phyloP scores from a whole-genome alignment of 768 basidiomycete species.

The Asterophora lycoperdoides region DNA sequence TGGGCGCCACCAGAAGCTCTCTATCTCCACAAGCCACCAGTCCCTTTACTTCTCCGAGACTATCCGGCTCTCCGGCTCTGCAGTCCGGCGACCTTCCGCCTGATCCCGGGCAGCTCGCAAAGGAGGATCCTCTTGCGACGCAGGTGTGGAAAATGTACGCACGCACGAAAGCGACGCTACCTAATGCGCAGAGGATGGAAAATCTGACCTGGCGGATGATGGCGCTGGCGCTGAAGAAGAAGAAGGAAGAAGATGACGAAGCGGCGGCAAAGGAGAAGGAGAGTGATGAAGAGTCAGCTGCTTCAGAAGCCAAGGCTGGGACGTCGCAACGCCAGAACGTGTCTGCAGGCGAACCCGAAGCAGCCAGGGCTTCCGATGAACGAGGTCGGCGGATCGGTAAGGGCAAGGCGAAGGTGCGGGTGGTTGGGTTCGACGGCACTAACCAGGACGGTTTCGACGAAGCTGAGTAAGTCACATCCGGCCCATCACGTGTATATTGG shows the following conservation, averaged over 20 bases:
- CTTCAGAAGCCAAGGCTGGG: conserved; percentile 15
- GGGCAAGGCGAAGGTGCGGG: conserved; percentile 72
- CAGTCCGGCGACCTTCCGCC: conserved; percentile 38
- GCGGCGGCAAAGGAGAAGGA: conserved; percentile 16
- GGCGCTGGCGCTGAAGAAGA: conserved; percentile 90
- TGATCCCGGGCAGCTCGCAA: conserved; percentile 65
- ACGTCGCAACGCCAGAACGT: conserved; percentile 17
- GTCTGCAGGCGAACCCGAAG: conserved; percentile 17
- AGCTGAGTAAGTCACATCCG: conserved; percentile 55
- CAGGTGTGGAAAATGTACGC: conserved; percentile 98
- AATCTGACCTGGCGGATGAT: conserved; percentile 99
- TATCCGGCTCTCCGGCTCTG: conserved; percentile 68
- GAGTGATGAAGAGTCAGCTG: conserved; percentile 3
- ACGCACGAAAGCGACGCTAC: conserved; percentile 81
- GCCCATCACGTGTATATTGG: conserved; percentile 1
- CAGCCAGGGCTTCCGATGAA: conserved; percentile 36
- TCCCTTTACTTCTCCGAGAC: conserved; percentile 59
- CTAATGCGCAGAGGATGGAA: conserved; percentile 95
- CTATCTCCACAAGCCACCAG: conserved; percentile 42
- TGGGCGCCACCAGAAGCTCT: conserved; percentile 33
- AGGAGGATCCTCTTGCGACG: conserved; percentile 87
- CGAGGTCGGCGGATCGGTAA: conserved; percentile 77
- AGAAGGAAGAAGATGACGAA: conserved; percentile 67
- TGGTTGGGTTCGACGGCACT: conserved; percentile 77
- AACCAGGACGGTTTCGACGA: conserved; percentile 70